These are phyloP conservation scores for Chenopodium suecicum DNA, from an alignment of 148 eudicot genomes.

Conservation along the genomic window DNA sequence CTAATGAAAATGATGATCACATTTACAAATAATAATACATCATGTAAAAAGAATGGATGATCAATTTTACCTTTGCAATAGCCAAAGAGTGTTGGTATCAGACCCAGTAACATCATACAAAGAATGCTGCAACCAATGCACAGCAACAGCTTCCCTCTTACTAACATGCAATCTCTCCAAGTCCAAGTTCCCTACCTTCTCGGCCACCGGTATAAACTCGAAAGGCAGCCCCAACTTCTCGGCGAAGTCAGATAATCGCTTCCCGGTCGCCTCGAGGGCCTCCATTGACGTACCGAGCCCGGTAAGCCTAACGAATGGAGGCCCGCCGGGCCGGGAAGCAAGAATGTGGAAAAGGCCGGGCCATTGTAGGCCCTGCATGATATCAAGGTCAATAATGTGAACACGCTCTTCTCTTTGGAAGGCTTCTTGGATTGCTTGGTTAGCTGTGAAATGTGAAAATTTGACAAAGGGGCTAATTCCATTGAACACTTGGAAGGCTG, in stretches of 20 bases:
- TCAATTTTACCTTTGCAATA: constrained; percentile 66
- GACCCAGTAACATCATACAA: constrained; percentile 92
- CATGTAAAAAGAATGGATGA: not conserved
- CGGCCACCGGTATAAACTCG: constrained; percentile 76
- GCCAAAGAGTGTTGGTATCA: constrained; percentile 70
- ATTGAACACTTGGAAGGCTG: constrained; percentile 90
- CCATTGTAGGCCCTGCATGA: constrained; percentile 98
- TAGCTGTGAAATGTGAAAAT: constrained; percentile 93
- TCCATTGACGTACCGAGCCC: constrained; percentile 77
- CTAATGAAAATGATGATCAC: not conserved
- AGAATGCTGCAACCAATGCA: constrained; percentile 96
- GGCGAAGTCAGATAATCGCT: constrained; percentile 76
- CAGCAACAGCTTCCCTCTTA: constrained; percentile 84
- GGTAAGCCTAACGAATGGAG: constrained; percentile 73
- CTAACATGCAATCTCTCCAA: constrained; percentile 65
- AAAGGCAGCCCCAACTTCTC: constrained; percentile 80
- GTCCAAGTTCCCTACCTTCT: constrained; percentile 75
- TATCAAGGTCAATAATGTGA: constrained; percentile 87
- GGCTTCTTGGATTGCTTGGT: constrained; percentile 95
- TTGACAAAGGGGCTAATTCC: constrained; percentile 92
- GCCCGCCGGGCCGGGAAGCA: constrained; percentile 86
- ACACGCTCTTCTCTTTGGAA: constrained; percentile 79
- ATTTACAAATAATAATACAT: not conserved
- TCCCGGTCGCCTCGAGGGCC: constrained; percentile 80
- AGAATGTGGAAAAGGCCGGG: constrained; percentile 88